Evolutionary conservation across 352 stramenopile genomes (phyloP), one percentile per base, ranked within the genome.

Genomic region (Thalassiosira delicatula): DNA sequence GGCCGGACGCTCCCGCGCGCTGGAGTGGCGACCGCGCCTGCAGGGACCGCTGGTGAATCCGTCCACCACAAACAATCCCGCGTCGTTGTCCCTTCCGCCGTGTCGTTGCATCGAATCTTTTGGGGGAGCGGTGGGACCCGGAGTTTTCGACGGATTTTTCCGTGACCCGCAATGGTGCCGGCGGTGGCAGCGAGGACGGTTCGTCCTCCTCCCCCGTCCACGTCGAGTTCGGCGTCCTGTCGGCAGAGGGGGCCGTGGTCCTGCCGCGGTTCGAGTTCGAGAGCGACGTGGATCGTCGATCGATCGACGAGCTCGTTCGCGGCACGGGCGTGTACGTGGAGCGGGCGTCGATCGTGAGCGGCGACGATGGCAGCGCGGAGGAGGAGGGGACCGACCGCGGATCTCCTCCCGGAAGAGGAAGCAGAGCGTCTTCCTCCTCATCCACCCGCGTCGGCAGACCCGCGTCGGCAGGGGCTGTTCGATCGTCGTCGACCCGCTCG

Each of bases 231-330:
- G 79, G 79, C 17, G 71, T 86, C 37, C n/a, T 86, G 11, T 72
- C 79, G 0, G 71, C 66, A 37, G 71, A 82, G 42, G 79, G 72
- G 40, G 30, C 71, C n/a, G 66, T 70, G 14, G 9, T 84, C 17
- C 60, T 94, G 25, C 88, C 90, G 17, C 66, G 88, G 66, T 94
- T 94, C 67, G 57, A 76, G 12, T 90, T 90, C 54, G 90, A 94
- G 74, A 84, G 65, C 56, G 40, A 70, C 44, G 60, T 63, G 19
- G 88, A 92, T 85, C 60, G 57, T 23, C 59, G 74, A 23, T 60
- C 76, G 27, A 70, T 92, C 25, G 83, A 92, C 71, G 69, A 88
- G 33, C 40, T 84, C 27, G 44, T 92, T 9, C 27, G 54, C 25
- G 71, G 76, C 21, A 79, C 79, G n/a, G 85, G 85, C n/a, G 66